Percentiles rank a stretch among this genome's conserved stretches.
phyloP scores from a whole-genome alignment of 148 eudicot genomes.

The Silene latifolia region DNA sequence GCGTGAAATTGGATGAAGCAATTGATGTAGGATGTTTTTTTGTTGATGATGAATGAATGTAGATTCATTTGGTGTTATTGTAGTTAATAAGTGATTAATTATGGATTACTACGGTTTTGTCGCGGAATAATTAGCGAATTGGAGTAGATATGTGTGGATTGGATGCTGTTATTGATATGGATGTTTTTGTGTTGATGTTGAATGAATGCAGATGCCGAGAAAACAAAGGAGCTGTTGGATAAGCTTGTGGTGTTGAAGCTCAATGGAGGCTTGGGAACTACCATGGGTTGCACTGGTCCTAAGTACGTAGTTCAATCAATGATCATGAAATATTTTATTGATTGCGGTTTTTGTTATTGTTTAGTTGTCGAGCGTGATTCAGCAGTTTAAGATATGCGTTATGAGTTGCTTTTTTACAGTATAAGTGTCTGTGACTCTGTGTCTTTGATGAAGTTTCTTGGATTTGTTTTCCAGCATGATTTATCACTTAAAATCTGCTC shows the following conservation, averaged over 20 bases:
- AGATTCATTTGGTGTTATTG: background rate
- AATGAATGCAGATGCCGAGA: slow-evolving; percentile 43
- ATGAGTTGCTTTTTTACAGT: no score
- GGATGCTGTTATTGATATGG: background rate
- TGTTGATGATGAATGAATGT: background rate
- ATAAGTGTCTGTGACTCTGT: no score
- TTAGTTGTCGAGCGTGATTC: slow-evolving; percentile 1
- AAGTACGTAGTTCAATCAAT: slow-evolving; percentile 48
- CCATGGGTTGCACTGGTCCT: slow-evolving; percentile 99
- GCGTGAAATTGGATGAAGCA: no score
- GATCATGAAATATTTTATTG: slow-evolving; percentile 13
- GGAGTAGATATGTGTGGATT: slow-evolving; percentile 21
- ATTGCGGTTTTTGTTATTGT: background rate
- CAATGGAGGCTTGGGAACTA: slow-evolving; percentile 98
- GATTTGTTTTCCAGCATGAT: no score
- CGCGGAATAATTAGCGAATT: background rate
- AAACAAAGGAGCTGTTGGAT: slow-evolving; percentile 70
- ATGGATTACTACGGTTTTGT: no score
- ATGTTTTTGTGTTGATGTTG: background rate
- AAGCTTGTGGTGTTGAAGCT: slow-evolving; percentile 98
- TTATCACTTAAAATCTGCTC: background rate
- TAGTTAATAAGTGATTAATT: background rate
- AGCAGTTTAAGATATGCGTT: background rate
- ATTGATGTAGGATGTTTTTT: no score
- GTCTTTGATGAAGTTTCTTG: no score